Evolutionary conservation across 2,329 filamentous ascomycete genomes (phyloP), one percentile per base, ranked within the genome.

Genomic region (Cladosporium sphaerospermum): DNA sequence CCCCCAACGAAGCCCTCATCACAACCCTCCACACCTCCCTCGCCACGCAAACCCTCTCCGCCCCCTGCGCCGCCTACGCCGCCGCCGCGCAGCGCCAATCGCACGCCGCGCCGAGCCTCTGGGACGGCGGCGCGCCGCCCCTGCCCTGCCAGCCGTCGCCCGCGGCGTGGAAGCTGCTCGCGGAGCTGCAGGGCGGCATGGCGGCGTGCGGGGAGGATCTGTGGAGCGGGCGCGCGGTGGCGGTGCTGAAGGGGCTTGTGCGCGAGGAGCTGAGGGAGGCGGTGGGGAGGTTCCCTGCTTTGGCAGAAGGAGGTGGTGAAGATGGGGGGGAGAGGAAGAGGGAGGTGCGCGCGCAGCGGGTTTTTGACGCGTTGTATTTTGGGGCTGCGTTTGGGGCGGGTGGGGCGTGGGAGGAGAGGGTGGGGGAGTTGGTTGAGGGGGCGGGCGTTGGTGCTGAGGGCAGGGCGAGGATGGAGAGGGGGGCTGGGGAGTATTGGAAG

Each of bases 61-160:
- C 32, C 11, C 45, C 45, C 23, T 8, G 32, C n/a, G 9, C 82
- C 2, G 71, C 73, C 0, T 75, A 86, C 31, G 75, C 92, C 3
- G 78, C 83, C 0, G 73, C 76, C 0, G 72, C 96, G 6, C 85
- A 95, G 41, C 49, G 54, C 13, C 49, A 28, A 3, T 14, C 5
- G n/a, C 23, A n/a, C 6, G 34, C 46, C 19, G 83, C 85, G 6
- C 78, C 83, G 48, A 77, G 80, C 0, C 74, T 96, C 0, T 96
- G 91, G 91, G 89, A 95, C 65, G 88, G 88, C 0, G 75, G 81
- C 36, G 87, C 88, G 0, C 75, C 82, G 23, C 40, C 48, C 18
- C 67, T 96, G 40, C 92, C 92, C 0, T 77, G 83, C 5, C 88
- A 93, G 62, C 89, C 89, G 1, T 92, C 89, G 0, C 84, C 88